These are phyloP conservation scores for Curvularia lunata DNA, from an alignment of 2,329 filamentous ascomycete species.

Conservation along the genomic window DNA sequence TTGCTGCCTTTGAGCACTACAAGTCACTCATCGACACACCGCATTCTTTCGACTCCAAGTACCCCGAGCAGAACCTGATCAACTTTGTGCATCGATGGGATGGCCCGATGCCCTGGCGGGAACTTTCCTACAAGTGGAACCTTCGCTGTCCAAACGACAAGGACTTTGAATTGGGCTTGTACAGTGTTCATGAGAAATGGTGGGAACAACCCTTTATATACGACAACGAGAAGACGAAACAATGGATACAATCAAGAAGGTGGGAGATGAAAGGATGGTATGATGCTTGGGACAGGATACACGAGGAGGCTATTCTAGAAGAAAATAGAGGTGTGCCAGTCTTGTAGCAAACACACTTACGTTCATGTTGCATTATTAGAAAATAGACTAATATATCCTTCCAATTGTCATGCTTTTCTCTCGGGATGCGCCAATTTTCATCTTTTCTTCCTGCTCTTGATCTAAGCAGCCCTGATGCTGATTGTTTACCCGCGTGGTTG, in stretches of 20 bases:
- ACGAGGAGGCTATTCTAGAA: background rate
- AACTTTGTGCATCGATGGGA: constrained; percentile 46
- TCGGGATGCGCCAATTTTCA: background rate
- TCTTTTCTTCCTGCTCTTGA: background rate
- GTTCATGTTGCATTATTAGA: background rate
- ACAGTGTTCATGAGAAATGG: constrained; percentile 51
- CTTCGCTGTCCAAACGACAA: constrained; percentile 46
- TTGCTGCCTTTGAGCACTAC: constrained; percentile 44
- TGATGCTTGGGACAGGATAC: constrained; percentile 26
- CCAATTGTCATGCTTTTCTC: background rate
- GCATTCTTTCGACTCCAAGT: constrained; percentile 40
- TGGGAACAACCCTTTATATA: constrained; percentile 41
- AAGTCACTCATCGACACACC: constrained; percentile 35
- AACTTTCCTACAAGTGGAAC: constrained; percentile 48
- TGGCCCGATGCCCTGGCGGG: constrained; percentile 52
- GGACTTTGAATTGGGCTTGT: constrained; percentile 47
- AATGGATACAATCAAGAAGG: constrained; percentile 42
- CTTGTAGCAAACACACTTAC: background rate
- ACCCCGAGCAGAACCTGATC: constrained; percentile 48
- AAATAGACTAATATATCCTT: background rate
- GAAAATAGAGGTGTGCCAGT: background rate
- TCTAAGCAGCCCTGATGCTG: background rate
- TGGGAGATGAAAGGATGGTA: constrained; percentile 52
- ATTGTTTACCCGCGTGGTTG: background rate
- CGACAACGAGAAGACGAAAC: constrained; percentile 36